Conservation (phyloP, 805 yeast species). For the Cyberlindnera suaveolens region DNA sequence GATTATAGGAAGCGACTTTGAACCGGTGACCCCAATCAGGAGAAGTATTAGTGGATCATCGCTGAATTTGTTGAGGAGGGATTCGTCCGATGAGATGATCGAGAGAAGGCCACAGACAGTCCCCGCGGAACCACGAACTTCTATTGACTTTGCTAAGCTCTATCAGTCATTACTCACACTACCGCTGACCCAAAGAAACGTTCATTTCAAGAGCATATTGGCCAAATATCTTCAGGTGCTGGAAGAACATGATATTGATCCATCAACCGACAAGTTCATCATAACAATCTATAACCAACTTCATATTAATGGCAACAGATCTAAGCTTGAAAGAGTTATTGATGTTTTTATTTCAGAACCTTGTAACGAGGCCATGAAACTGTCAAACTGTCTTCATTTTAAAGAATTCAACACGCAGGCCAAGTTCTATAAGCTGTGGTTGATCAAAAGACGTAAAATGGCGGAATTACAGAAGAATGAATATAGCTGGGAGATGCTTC, state of each 20-base stretch:
- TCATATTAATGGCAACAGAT: not conserved
- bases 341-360: constrained; percentile 18
- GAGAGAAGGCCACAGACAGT: constrained; percentile 2
- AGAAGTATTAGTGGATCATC: constrained; percentile 21
- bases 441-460: constrained; percentile 14
- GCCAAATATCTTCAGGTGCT: constrained; percentile 12
- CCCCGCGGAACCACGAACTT: not conserved
- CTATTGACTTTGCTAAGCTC: constrained; percentile 11
- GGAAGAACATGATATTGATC: constrained; percentile 11
- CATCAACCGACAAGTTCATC: constrained; percentile 15
- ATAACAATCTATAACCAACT: constrained; percentile 21
- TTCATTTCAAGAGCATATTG: constrained; percentile 17
- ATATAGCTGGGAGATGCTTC: constrained; percentile 14
- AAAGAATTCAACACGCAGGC: constrained; percentile 5
- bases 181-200: constrained; percentile 3
- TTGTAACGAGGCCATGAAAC: constrained; percentile 20
- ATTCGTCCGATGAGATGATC: constrained; percentile 1
- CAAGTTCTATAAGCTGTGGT: constrained; percentile 14
- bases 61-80: constrained; percentile 9
- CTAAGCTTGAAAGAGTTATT: constrained; percentile 14
- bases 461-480: constrained; percentile 12
- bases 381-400: constrained; percentile 17
- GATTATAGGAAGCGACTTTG: constrained; percentile 8
- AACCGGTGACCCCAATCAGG: constrained; percentile 14
- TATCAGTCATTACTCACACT: constrained; percentile 4